These are phyloP conservation scores for Botrytis sinoallii DNA, from an alignment of 2,329 filamentous ascomycete species.

Conservation along the genomic window DNA sequence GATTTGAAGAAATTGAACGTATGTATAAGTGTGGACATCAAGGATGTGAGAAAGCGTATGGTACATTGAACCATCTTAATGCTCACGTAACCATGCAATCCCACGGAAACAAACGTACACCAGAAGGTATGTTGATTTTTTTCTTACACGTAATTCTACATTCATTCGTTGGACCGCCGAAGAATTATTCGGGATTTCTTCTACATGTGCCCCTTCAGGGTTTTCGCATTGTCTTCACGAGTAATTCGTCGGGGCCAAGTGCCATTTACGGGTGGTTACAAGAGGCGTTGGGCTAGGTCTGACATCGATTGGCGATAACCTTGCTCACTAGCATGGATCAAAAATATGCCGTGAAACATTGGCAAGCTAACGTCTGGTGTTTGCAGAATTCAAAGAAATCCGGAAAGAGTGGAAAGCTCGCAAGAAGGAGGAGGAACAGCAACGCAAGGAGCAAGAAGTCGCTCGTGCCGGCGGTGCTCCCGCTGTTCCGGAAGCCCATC, in stretches of 20 bases:
- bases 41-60: conserved; percentile 97
- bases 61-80: conserved; percentile 94
- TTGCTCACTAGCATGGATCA: conserved; percentile 44
- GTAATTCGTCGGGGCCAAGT: not conserved
- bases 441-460: conserved; percentile 87
- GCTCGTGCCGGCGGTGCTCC: conserved; percentile 60
- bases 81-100: conserved; percentile 99
- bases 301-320: conserved; percentile 46
- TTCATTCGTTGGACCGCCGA: not conserved
- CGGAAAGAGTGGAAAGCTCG: conserved; percentile 98
- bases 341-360: conserved; percentile 35
- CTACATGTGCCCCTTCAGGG: not conserved
- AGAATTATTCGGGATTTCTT: not conserved
- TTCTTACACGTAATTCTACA: not conserved
- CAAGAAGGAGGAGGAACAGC: conserved; percentile 96
- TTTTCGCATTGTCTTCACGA: conserved; percentile 10
- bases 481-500: conserved; percentile 52
- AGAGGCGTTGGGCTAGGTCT: conserved; percentile 48
- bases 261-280: conserved; percentile 31
- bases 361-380: conserved; percentile 30
- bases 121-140: conserved; percentile 72
- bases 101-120: conserved; percentile 89
- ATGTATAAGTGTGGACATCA: conserved; percentile 99
- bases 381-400: conserved; percentile 89
- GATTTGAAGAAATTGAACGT: conserved; percentile 97